A percentile compares a stretch with the other conserved stretches of the same genome.
These are phyloP conservation scores for Escallonia rubra DNA, from an alignment of 129 eudicot genomes.

Conservation along the genomic window DNA sequence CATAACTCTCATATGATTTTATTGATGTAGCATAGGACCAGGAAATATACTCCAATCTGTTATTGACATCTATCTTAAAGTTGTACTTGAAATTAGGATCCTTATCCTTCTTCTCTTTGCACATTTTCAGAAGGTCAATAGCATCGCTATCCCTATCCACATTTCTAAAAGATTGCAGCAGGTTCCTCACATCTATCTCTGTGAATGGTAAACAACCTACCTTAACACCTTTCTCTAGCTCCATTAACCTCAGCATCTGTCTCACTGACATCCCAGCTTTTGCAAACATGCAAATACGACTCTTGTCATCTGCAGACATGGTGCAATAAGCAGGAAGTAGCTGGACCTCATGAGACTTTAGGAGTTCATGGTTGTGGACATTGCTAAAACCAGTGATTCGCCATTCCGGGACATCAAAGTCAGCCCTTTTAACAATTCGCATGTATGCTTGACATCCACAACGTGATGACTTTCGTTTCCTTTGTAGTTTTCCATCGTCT, in stretches of 20 bases:
- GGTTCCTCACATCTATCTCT: slow-evolving; percentile 77
- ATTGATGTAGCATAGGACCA: slow-evolving; percentile 77
- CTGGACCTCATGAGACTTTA: slow-evolving; percentile 50
- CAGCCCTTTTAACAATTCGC: slow-evolving; percentile 68
- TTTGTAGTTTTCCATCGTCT: slow-evolving; percentile 68
- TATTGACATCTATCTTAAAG: slow-evolving; percentile 65
- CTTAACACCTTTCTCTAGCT: slow-evolving; percentile 81
- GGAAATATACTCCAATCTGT: slow-evolving; percentile 74
- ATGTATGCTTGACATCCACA: slow-evolving; percentile 91
- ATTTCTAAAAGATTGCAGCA: slow-evolving; percentile 71
- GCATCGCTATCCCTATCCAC: slow-evolving; percentile 72
- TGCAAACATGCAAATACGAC: slow-evolving; percentile 86
- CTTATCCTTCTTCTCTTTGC: slow-evolving; percentile 74
- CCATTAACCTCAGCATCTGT: slow-evolving; percentile 84
- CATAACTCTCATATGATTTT: slow-evolving; percentile 53
- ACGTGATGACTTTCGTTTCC: slow-evolving; percentile 80
- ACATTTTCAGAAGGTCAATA: slow-evolving; percentile 75
- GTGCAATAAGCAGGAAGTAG: slow-evolving; percentile 58
- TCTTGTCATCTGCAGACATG: slow-evolving; percentile 76
- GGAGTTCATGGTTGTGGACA: slow-evolving; percentile 68
- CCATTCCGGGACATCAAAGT: slow-evolving; percentile 87
- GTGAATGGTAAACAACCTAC: slow-evolving; percentile 82
- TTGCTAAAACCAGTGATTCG: slow-evolving; percentile 82
- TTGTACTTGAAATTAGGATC: slow-evolving; percentile 67
- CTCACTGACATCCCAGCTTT: slow-evolving; percentile 92